phyloP scores from a whole-genome alignment of 176 grass and related monocot genomes.

The Triticum timopheevii region DNA sequence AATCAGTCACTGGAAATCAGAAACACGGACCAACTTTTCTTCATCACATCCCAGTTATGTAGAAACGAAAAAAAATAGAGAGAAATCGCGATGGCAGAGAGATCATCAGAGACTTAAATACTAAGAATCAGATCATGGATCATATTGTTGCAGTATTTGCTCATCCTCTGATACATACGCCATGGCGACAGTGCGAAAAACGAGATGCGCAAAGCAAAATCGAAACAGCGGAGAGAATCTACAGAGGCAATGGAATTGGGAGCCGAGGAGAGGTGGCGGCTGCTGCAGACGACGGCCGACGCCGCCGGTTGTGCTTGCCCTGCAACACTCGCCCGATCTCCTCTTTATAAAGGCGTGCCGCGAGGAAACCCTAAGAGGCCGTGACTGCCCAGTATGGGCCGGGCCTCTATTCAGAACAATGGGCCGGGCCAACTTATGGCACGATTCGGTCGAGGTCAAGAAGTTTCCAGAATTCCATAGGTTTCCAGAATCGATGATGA shows the following conservation, averaged over 20 bases:
- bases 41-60: slow-evolving; percentile 40
- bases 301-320: not conserved
- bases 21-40: slow-evolving; percentile 76
- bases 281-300: not conserved
- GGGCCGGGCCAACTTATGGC: slow-evolving; percentile 3
- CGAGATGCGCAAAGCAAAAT: not conserved
- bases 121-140: slow-evolving; percentile 57
- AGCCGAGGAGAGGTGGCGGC: not conserved
- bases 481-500: too few species aligned
- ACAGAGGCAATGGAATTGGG: not conserved
- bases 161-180: slow-evolving; percentile 37
- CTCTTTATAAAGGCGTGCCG: slow-evolving; percentile 32
- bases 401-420: not conserved
- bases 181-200: not conserved
- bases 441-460: not conserved
- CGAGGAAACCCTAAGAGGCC: slow-evolving; percentile 47
- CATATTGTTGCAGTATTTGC: slow-evolving; percentile 80
- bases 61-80: not conserved
- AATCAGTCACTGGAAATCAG: slow-evolving; percentile 56
- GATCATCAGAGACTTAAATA: slow-evolving; percentile 78
- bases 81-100: not conserved
- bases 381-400: not conserved
- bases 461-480: not conserved
- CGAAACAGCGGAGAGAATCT: not conserved
- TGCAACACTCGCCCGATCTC: accelerated